Evolutionary conservation across 495 filamentous ascomycete species (phyloP).

Genomic region (Apodospora peruviana): DNA sequence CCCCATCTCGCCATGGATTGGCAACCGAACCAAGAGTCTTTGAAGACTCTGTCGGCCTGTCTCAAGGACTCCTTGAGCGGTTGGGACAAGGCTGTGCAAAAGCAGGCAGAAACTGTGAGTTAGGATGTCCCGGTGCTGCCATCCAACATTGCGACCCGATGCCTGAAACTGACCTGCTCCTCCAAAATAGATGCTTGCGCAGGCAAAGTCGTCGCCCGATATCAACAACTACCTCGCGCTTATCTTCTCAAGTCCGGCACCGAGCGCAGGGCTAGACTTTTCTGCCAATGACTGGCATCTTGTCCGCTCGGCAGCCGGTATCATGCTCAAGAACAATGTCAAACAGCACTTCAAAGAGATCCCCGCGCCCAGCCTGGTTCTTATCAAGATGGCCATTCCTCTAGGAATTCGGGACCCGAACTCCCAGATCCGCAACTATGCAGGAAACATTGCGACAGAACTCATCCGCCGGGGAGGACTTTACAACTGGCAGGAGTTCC

Average conservation of each 20-base stretch:
- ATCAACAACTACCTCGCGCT: constrained; percentile 97
- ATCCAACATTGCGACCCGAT: not conserved
- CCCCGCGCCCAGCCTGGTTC: constrained; percentile 58
- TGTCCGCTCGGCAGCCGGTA: constrained; percentile 77
- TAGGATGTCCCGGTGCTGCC: constrained; percentile 1
- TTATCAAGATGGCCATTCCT: constrained; percentile 74
- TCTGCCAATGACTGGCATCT: constrained; percentile 56
- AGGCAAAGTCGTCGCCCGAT: constrained; percentile 85
- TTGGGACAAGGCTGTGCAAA: constrained; percentile 69
- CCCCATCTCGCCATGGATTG: constrained; percentile 62
- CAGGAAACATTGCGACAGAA: constrained; percentile 95
- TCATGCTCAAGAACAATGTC: constrained; percentile 95
- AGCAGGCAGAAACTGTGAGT: constrained; percentile 68
- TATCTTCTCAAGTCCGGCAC: constrained; percentile 67
- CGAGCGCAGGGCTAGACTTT: constrained; percentile 53
- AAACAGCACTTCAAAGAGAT: constrained; percentile 65
- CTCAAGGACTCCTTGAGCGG: constrained; percentile 88
- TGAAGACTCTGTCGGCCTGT: constrained; percentile 82
- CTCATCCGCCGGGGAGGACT: constrained; percentile 79
- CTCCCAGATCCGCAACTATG: constrained; percentile 76
- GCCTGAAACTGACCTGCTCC: constrained; percentile 16
- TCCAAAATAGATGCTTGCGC: constrained; percentile 73
- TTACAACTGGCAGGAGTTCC: constrained; percentile 82
- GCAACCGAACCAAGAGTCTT: constrained; percentile 82
- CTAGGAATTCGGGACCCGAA: constrained; percentile 75